Evolutionary conservation across 768 basidiomycete species (phyloP), one percentile per base, ranked within the genome.

Genomic region (Boletus sp.): DNA sequence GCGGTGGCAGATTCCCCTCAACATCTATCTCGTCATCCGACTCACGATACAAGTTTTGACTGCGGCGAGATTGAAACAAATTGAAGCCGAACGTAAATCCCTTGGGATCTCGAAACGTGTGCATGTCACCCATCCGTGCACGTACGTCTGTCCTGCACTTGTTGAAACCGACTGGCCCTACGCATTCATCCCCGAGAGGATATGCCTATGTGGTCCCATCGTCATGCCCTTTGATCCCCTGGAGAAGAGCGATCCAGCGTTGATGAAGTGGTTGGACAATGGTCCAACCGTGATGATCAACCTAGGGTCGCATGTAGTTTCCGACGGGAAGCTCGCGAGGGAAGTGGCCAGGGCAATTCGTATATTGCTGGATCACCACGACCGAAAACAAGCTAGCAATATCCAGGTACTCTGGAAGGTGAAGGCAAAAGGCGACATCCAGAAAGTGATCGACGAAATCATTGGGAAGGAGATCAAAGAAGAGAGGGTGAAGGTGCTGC

Each of bases 371-470:
- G 52, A 50, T 17, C 20, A 48, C 11, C 54, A 50, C 24, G 37
- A 56, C 29, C 20, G 4, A 7, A 14, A 45, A 8, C 35, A 33
- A 1, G 14, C 12, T 5, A 14, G 30, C 17, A 56, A 35, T 4
- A 24, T 56, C 7, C 58, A 62, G 17, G 40, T 61, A 3, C 59
- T 62, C 36, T 56, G 59, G 59, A 62, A 56, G 6, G 47, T 28
- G 30, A 54, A 24, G 36, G 35, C 11, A 28, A 20, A 29, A 1
- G 44, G 39, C 0, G n/a, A 42, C 5, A 12, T 61, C 14, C 51
- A 44, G 5, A 1, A 11, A 2, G 35, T 5, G n/a, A 15, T 62
- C 12, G 24, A 51, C 10, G 59, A 42, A 1, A 7, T 47, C 17
- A 35, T 57, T 3, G 53, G 55, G 8, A 42, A 54, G 17, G 61